Base-by-base conservation (phyloP, 73 alveolate species). In the Paraurostyla sp. region DNA sequence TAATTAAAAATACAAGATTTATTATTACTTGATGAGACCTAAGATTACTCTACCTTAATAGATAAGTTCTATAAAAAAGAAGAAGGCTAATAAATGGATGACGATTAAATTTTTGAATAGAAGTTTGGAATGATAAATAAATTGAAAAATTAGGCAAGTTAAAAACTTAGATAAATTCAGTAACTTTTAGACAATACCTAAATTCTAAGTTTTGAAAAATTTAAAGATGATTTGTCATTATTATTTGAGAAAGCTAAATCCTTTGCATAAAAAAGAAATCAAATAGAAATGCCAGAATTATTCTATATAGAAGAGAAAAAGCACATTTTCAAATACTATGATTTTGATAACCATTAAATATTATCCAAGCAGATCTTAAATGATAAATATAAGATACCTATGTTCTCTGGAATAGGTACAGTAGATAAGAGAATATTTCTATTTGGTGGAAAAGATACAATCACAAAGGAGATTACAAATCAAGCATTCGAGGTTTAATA, bases 381-480 rank as follows among this genome's bases (percentile, higher is more conserved):
- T 4, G 58, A 78, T 33, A 6, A 29, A 29, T 11, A 13, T 9
- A 29, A n/a, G 36, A 40, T 78, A 20, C 89, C 89, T 6, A n/a
- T 78, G 50, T 78, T 78, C 41, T 16, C 58, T 3, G 89, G 89
- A 52, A 41, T 78, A 3, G 89, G 89, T 0, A 50, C 52, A 0
- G 89, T 78, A 3, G 38, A 18, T 2, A 35, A 22, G 7, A 50
- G 89, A 78, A 54, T 78, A 1, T 78, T 78, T 52, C 25, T 78
- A 16, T 78, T 78, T 36, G 89, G 89, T 16, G 89, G 89, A 22
- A 78, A 78, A 32, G 80, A 78, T 43, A 46, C 71, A 16, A 4
- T 4, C 11, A 78, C 89, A 4, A 50, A 54, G 48, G 76, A 78
- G 13, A 54, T 78, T 32, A 78, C 89, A 29, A 75, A 42, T 27